phyloP scores from a whole-genome alignment of 345 rosid genomes.

The Nephelium lappaceum region DNA sequence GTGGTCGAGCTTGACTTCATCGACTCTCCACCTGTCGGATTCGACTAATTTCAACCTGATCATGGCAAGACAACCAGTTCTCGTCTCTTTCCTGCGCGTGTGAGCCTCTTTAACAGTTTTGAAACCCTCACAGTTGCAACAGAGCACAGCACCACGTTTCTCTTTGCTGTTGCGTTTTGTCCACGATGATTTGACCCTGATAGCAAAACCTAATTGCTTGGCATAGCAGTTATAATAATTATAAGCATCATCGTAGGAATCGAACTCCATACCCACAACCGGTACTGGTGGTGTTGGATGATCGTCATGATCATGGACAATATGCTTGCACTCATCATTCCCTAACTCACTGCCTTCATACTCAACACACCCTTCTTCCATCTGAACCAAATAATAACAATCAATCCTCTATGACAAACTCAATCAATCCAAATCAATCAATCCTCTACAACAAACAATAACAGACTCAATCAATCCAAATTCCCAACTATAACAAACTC shows the following conservation, averaged over 20 bases:
- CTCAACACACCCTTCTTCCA: no score
- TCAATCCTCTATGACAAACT: no score
- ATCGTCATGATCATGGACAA: no score
- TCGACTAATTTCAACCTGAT: constrained; percentile 68
- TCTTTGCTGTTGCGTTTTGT: constrained; percentile 89
- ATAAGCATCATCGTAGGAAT: constrained; percentile 85
- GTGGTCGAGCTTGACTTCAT: constrained; percentile 75
- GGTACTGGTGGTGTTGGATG: constrained; percentile 26
- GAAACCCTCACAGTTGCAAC: constrained; percentile 94
- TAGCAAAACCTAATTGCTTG: constrained; percentile 74
- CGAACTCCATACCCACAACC: constrained; percentile 74
- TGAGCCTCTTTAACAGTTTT: constrained; percentile 74
- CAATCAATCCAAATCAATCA: no score
- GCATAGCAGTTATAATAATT: constrained; percentile 76
- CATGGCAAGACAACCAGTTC: constrained; percentile 94
- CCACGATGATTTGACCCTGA: constrained; percentile 90
- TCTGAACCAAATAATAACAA: no score
- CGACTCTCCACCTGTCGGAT: constrained; percentile 79
- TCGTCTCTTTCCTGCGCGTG: constrained; percentile 71
- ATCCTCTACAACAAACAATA: no score
- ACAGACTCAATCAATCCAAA: no score
- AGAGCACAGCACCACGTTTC: constrained; percentile 86
- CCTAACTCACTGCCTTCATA: no score
- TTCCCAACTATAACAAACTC: no score
- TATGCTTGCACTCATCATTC: no score